Base-by-base conservation (phyloP, 1,284 basidiomycete species). In the Irpex rosettiformis region DNA sequence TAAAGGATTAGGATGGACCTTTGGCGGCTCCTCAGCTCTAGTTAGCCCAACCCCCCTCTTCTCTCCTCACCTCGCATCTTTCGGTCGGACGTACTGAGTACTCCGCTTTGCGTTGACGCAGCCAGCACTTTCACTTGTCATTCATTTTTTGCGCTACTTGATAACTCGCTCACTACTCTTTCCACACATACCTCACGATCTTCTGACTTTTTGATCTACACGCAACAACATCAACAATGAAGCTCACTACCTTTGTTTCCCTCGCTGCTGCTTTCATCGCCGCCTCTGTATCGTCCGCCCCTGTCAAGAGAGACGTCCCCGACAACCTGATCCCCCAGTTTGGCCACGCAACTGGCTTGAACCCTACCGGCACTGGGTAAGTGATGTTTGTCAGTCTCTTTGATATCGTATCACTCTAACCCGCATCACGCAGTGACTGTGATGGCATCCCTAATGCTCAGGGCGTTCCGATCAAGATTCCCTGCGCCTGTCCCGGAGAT, bases 401-500 rank as follows among this genome's bases (percentile, higher is more conserved):
- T 18, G 13, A 22, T 16, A 1, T 1, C 8, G 10, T 18, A 1
- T 1, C 24, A 51, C 25, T 51, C 48, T 18, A 16, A 16, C 16
- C 0, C 3, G 5, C 4, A 16, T 40, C n/a, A 28, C 57, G 0
- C 57, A 71, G 70, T 28, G 63, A 70, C 62, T 71, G 70, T 59
- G 63, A 72, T 18, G 59, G 64, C 43, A 48, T 64, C 37, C 48
- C 49, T 22, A 78, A 79, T 13, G 68, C 78, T 10, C 75, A 80
- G 58, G 85, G 83, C 2, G 69, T 78, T 43, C 75, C 78, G 7
- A 77, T 85, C 65, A 78, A 79, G 65, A 75, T 87, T 43, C 86
- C 85, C 16, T 86, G 83, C 66, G 65, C 73, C 33, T 89, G 86
- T 71, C 86, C 75, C 13, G 74, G 75, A 2, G 60, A 67, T 51